A percentile compares a stretch with the other conserved stretches of the same genome.
These are phyloP conservation scores for Magnolia sinica DNA, from an alignment of 164 flowering plant species.

Conservation along the genomic window DNA sequence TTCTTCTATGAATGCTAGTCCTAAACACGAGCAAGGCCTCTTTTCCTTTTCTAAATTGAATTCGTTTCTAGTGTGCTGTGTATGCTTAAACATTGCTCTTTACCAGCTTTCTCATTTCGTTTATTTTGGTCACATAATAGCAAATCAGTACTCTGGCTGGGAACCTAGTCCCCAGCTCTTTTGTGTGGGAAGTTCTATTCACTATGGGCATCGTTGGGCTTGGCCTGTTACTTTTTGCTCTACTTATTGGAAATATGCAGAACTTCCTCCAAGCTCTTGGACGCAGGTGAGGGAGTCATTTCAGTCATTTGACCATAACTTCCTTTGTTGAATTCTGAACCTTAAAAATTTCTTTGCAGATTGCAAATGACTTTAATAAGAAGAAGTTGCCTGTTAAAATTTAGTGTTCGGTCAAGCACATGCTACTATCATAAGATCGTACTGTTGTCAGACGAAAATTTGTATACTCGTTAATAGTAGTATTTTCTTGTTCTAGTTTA, in stretches of 20 bases:
- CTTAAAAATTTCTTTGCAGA: background rate
- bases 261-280: conserved; percentile 88
- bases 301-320: background rate
- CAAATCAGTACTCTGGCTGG: conserved; percentile 94
- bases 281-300: conserved; percentile 44
- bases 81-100: background rate
- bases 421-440: background rate
- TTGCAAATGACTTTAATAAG: too few species aligned
- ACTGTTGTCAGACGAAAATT: background rate
- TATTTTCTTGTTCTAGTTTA: background rate
- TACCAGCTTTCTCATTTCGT: conserved; percentile 1
- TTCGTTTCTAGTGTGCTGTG: background rate
- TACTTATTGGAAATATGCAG: conserved; percentile 94
- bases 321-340: background rate
- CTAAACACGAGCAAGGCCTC: background rate
- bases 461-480: background rate
- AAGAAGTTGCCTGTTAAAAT: too few species aligned
- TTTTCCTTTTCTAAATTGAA: background rate
- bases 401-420: too few species aligned
- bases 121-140: conserved; percentile 27
- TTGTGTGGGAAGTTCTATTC: conserved; percentile 82
- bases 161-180: conserved; percentile 75
- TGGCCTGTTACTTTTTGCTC: conserved; percentile 84
- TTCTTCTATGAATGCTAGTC: background rate
- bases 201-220: conserved; percentile 79